These are phyloP conservation scores for Chalaropsis ovoidea DNA, from an alignment of 2,329 filamentous ascomycete species.

Conservation along the genomic window DNA sequence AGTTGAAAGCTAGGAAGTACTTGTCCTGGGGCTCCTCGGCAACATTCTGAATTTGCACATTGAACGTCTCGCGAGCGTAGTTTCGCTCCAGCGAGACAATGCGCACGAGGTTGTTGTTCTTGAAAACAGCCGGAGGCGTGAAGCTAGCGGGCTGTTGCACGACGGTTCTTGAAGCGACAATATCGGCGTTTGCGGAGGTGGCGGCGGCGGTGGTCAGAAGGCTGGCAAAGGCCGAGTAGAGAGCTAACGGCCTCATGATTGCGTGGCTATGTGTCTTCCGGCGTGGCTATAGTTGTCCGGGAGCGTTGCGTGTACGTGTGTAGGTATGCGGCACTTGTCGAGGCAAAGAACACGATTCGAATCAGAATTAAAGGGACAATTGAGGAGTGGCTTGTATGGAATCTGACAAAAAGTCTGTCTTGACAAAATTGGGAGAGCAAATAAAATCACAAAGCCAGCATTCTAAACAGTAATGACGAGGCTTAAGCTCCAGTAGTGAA, in stretches of 20 bases:
- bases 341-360: constrained; percentile 15
- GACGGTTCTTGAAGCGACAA: constrained; percentile 44
- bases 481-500: constrained; percentile 16
- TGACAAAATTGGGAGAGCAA: neutral
- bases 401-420: neutral
- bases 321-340: neutral
- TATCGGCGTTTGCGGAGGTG: constrained; percentile 35
- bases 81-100: constrained; percentile 87
- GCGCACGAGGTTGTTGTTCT: constrained; percentile 84
- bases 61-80: constrained; percentile 81
- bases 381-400: neutral
- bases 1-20: constrained; percentile 83
- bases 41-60: constrained; percentile 87
- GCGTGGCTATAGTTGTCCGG: neutral
- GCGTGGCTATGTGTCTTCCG: constrained; percentile 4
- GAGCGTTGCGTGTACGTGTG: neutral
- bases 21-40: constrained; percentile 68
- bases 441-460: constrained; percentile 24
- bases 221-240: constrained; percentile 50
- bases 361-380: neutral
- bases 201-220: constrained; percentile 42
- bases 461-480: constrained; percentile 21
- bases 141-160: constrained; percentile 56
- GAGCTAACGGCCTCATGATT: constrained; percentile 38
- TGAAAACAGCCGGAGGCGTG: constrained; percentile 72